Evolutionary conservation across 345 rosid species (phyloP).

Genomic region (Citrus glauca): DNA sequence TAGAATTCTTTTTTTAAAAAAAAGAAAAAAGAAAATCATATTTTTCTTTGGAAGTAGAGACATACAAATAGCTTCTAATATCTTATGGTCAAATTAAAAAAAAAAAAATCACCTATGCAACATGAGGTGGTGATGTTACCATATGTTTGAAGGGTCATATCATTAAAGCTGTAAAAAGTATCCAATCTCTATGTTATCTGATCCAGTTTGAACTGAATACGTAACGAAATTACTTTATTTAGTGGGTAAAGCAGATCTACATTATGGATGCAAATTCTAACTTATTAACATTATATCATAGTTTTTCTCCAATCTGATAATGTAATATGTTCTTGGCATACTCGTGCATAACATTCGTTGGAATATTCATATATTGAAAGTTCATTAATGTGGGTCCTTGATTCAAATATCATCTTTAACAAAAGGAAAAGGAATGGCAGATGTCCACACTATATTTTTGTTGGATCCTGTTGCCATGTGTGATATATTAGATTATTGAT

Average conservation of each 20-base stretch:
- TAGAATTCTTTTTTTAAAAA: no score
- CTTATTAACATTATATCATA: background rate
- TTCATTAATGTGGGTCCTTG: background rate
- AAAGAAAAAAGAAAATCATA: no score
- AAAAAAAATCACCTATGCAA: background rate
- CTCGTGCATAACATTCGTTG: background rate
- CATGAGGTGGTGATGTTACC: background rate
- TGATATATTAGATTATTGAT: no score
- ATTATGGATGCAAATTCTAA: background rate
- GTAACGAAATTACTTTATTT: background rate
- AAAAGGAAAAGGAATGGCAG: background rate
- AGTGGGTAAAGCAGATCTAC: background rate
- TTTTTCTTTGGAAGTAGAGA: background rate
- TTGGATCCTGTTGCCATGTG: background rate
- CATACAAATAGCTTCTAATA: background rate
- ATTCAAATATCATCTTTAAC: background rate
- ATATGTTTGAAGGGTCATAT: background rate
- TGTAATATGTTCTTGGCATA: background rate
- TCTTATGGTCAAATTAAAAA: background rate
- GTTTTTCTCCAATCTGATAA: background rate
- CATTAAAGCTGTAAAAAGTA: background rate
- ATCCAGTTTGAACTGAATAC: background rate
- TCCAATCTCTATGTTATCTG: background rate
- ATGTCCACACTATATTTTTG: background rate
- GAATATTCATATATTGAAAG: background rate